Conservation (phyloP, 2,329 filamentous ascomycete genomes). For the Fusarium sp. region DNA sequence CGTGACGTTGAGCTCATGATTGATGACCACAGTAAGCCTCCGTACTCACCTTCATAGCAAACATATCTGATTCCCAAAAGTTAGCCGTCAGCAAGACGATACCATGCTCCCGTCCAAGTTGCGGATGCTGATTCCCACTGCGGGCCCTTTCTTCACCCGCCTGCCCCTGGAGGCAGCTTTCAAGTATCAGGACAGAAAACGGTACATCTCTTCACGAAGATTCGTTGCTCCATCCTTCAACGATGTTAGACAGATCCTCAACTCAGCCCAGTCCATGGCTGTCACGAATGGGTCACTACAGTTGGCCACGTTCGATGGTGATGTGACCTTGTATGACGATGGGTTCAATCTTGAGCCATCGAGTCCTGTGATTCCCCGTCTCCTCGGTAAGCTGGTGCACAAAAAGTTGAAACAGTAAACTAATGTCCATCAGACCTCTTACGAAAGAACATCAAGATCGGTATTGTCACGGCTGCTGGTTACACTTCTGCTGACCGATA, state of each 20-base stretch:
- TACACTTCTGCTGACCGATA: constrained; percentile 91
- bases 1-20: constrained; percentile 91
- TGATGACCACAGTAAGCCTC: constrained; percentile 81
- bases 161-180: constrained; percentile 90
- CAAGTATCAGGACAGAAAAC: constrained; percentile 84
- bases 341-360: constrained; percentile 79
- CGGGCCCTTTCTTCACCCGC: constrained; percentile 93
- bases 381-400: constrained; percentile 56
- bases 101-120: constrained; percentile 84
- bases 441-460: constrained; percentile 81
- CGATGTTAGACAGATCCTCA: constrained; percentile 90
- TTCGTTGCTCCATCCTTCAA: constrained; percentile 98
- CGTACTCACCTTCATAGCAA: not conserved
- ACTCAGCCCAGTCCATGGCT: constrained; percentile 93
- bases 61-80: constrained; percentile 54
- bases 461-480: constrained; percentile 95
- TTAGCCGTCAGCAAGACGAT: constrained; percentile 74
- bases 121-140: constrained; percentile 87
- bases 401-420: not conserved
- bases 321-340: constrained; percentile 95
- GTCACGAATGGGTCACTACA: constrained; percentile 82
- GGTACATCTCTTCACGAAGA: constrained; percentile 88
- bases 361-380: constrained; percentile 79
- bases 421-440: constrained; percentile 68
- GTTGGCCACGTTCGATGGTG: constrained; percentile 95